phyloP scores from a whole-genome alignment of 192 early-diverging fungal genomes.

The Backusella tarrabulga region DNA sequence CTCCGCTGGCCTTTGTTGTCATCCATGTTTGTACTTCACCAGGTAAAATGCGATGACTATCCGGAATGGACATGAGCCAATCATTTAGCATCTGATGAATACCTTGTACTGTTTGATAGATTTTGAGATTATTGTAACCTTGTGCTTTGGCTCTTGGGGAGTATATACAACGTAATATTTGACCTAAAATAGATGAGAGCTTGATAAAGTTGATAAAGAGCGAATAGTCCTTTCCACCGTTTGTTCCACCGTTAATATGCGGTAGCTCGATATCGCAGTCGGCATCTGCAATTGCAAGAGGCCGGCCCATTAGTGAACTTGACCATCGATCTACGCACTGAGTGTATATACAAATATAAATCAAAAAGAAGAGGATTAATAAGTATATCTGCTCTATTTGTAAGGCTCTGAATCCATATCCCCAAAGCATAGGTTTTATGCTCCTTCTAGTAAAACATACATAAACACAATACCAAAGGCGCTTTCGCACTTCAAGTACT shows the following conservation, averaged over 20 bases:
- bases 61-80: conserved; percentile 24
- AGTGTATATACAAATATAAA: no score
- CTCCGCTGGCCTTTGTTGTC: not conserved
- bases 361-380: no score
- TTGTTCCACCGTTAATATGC: not conserved
- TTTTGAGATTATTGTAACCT: conserved; percentile 9
- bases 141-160: conserved; percentile 29
- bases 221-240: conserved; percentile 1
- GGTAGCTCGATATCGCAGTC: conserved; percentile 40
- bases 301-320: conserved; percentile 34
- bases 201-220: conserved; percentile 34
- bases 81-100: conserved; percentile 23
- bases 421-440: no score
- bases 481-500: conserved; percentile 56
- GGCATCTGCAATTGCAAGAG: conserved; percentile 44
- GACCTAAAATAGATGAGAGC: conserved; percentile 29
- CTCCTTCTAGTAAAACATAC: no score
- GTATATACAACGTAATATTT: conserved; percentile 32
- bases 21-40: not conserved
- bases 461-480: conserved; percentile 71
- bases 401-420: no score
- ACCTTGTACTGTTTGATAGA: conserved; percentile 10
- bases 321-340: conserved; percentile 62
- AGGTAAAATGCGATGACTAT: conserved; percentile 5
- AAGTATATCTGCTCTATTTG: no score